phyloP scores from a whole-genome alignment of 2,329 filamentous ascomycete species.

The Ambrosiella beaveri region DNA sequence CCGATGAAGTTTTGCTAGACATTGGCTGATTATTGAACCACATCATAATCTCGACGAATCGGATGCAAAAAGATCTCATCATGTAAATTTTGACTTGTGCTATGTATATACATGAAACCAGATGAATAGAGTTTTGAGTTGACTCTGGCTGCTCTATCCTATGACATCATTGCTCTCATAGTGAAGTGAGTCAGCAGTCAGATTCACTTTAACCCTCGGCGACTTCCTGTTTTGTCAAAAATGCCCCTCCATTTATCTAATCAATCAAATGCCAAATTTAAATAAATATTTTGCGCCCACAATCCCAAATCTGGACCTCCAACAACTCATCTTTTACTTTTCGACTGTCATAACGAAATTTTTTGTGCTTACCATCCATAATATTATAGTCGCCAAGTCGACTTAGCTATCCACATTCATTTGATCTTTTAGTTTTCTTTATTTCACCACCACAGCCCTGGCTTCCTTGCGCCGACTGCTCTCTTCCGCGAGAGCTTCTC shows the following conservation, averaged over 20 bases:
- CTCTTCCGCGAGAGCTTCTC: neutral
- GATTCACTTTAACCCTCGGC: neutral
- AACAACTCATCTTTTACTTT: neutral
- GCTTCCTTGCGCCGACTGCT: neutral
- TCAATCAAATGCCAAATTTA: neutral
- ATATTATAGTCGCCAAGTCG: too few species aligned
- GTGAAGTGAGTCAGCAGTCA: conserved; percentile 1
- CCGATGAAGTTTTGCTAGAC: too few species aligned
- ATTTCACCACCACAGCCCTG: neutral
- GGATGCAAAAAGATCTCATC: too few species aligned
- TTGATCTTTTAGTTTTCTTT: too few species aligned
- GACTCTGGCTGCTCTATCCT: neutral
- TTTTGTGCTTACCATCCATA: neutral
- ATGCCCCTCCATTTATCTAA: conserved; percentile 10
- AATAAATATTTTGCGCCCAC: neutral
- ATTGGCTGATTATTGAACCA: too few species aligned
- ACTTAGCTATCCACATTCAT: too few species aligned
- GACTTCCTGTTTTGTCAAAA: neutral
- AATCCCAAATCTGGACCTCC: neutral
- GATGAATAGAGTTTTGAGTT: too few species aligned
- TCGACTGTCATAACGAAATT: neutral
- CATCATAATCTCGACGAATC: too few species aligned
- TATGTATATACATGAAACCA: too few species aligned
- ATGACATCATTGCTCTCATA: neutral
- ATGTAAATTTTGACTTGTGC: too few species aligned